Evolutionary conservation across 768 basidiomycete species (phyloP).

Genomic region (Rhodotorula diobovata): DNA sequence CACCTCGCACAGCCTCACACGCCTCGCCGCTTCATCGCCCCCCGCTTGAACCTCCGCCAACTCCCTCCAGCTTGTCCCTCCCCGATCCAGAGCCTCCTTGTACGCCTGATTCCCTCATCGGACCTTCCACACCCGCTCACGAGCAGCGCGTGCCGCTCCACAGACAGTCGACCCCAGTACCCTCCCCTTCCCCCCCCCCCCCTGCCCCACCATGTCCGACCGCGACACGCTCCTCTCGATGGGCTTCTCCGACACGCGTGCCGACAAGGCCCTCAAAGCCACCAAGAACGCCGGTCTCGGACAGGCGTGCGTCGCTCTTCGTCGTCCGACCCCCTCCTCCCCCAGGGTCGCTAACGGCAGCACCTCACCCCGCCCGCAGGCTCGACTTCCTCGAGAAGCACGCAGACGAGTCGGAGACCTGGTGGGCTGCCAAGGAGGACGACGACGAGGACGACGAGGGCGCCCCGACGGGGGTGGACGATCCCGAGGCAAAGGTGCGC

Average conservation of each 20-base stretch:
- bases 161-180: no score
- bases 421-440: constrained; percentile 10
- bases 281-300: constrained; percentile 4
- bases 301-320: constrained; percentile 6
- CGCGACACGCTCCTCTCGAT: constrained; percentile 21
- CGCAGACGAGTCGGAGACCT: constrained; percentile 13
- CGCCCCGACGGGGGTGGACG: constrained; percentile 53
- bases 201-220: constrained; percentile 10
- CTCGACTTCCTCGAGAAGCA: constrained; percentile 25
- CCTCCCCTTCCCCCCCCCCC: neutral
- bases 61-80: no score
- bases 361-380: constrained; percentile 46
- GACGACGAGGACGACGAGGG: constrained; percentile 19
- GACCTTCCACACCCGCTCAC: no score
- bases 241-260: constrained; percentile 24
- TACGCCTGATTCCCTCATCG: no score
- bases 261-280: constrained; percentile 3
- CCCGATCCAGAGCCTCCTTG: no score
- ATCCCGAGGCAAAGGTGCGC: constrained; percentile 45
- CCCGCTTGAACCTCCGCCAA: no score
- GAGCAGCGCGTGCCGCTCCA: no score
- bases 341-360: neutral
- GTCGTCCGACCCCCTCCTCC: neutral
- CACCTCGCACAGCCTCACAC: no score
- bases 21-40: no score